Conservation (phyloP, 2,329 filamentous ascomycete species). For the Penicillium sp. region DNA sequence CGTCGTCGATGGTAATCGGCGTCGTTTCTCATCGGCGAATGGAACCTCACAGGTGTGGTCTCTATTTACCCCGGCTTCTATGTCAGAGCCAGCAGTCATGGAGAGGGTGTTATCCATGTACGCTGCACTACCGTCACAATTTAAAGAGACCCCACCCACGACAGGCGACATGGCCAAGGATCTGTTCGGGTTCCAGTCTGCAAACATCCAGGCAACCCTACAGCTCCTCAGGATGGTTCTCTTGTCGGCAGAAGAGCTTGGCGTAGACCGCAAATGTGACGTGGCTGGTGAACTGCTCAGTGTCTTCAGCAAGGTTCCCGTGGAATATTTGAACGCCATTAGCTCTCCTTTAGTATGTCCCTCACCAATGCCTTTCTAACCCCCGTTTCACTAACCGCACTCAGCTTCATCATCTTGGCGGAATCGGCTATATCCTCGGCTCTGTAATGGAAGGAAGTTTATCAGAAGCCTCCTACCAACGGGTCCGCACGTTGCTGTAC, state of each 20-base stretch:
- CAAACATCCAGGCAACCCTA: slow-evolving; percentile 51
- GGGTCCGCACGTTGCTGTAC: slow-evolving; percentile 43
- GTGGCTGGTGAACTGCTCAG: slow-evolving; percentile 47
- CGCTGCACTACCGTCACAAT: slow-evolving; percentile 23
- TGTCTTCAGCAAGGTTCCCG: slow-evolving; percentile 45
- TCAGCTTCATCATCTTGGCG: slow-evolving; percentile 48
- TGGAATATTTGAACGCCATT: slow-evolving; percentile 49
- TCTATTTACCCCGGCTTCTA: slow-evolving; percentile 20
- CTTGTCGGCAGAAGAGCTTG: slow-evolving; percentile 37
- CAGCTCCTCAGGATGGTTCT: slow-evolving; percentile 51
- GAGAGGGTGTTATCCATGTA: slow-evolving; percentile 26
- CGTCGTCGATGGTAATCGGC: slow-evolving; percentile 32
- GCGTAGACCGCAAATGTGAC: slow-evolving; percentile 46
- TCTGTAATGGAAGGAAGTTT: slow-evolving; percentile 47
- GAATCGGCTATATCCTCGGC: slow-evolving; percentile 51
- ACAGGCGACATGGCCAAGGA: slow-evolving; percentile 36
- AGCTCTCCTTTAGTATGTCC: slow-evolving; percentile 44
- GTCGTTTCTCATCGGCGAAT: slow-evolving; percentile 23
- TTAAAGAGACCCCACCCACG: slow-evolving; percentile 27
- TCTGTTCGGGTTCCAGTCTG: slow-evolving; percentile 50
- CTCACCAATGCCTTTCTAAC: too few species aligned
- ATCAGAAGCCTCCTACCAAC: slow-evolving; percentile 43
- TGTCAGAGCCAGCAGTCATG: slow-evolving; percentile 26
- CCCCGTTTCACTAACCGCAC: not conserved
- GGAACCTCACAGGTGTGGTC: slow-evolving; percentile 26